Base-by-base conservation (phyloP, 345 rosid species). In the Clausena lansium region DNA sequence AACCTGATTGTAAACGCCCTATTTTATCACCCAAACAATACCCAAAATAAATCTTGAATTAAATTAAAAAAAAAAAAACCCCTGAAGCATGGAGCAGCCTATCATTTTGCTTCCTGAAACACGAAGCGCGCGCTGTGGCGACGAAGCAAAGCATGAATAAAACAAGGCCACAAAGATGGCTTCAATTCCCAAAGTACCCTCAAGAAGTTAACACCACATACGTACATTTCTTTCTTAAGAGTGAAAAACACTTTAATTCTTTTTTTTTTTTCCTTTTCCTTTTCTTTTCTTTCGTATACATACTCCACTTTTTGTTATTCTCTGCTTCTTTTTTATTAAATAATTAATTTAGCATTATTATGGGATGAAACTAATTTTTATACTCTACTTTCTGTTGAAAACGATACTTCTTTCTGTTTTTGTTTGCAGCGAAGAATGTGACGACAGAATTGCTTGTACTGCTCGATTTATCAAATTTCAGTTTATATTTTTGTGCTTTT, bases 181-280 rank as follows among this genome's bases (percentile, higher is more conserved):
- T 0, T 13, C 13, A 69, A 38, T 71, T 57, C 73, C 77, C 35
- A 45, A 19, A 66, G 36, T 6, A 10, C 67, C 78, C 63, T 47
- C 61, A 41, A 22, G 68, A 32, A 45, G 76, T 76, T 57, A 74
- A 63, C 79, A 17, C 19, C 9, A 64, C 79, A 62, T 62, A 17
- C 73, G 36, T 17, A 63, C 61, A 35, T 41, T 54, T 50, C 20
- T 64, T 38, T 59, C 52, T 27, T 28, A 3, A 9, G 24, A 22
- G 58, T 7, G 20, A 32, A 50, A 47, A 33, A 5, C 41, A 20
- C 41, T 67, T 76, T 47, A 19, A 61, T 30, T 76, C 52, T 38
- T 2, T 9, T 39, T 6, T 59, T 69, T 41, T 36, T 30, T 22
- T 22, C 2, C 32, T 75, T 64, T 20, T 4, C 32, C 2, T 3